Conservation (phyloP, 139 green algal genomes). For the Chlamydomonas applanata region DNA sequence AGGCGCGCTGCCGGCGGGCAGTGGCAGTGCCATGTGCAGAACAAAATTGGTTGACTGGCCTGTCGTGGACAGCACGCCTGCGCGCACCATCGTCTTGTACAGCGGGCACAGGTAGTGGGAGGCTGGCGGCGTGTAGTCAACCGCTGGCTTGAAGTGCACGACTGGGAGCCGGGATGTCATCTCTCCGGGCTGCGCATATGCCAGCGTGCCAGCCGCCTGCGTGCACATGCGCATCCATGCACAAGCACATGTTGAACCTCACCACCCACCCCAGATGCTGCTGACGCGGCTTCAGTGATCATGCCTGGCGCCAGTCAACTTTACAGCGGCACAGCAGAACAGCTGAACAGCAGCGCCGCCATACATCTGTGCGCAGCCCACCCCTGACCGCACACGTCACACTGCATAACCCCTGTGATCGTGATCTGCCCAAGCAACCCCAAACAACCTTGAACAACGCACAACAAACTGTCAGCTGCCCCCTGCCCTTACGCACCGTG, state of each 20-base stretch:
- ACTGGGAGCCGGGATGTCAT: conserved; percentile 40
- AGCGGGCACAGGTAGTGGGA: conserved; percentile 66
- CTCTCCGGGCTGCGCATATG: conserved; percentile 14
- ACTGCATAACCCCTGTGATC: too few relatives aligned
- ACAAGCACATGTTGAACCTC: background rate
- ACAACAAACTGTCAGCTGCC: background rate
- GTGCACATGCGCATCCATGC: background rate
- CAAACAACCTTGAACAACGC: background rate
- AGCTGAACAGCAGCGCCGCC: too few relatives aligned
- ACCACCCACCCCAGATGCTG: too few relatives aligned
- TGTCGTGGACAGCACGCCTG: conserved; percentile 69
- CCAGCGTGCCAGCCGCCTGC: conserved; percentile 9
- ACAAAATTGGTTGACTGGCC: conserved; percentile 79
- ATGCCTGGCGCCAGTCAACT: too few relatives aligned
- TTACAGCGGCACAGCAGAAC: too few relatives aligned
- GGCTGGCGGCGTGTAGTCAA: background rate
- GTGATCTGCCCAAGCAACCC: background rate
- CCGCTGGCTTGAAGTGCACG: conserved; percentile 34
- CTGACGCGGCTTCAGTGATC: too few relatives aligned
- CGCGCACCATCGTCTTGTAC: conserved; percentile 72
- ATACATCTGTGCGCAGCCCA: too few relatives aligned
- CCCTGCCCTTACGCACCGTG: conserved; percentile 10
- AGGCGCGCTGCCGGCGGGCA: conserved; percentile 36
- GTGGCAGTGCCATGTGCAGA: conserved; percentile 59
- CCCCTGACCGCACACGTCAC: too few relatives aligned